phyloP scores from a whole-genome alignment of 805 yeast species.

The Candida lessepsii region DNA sequence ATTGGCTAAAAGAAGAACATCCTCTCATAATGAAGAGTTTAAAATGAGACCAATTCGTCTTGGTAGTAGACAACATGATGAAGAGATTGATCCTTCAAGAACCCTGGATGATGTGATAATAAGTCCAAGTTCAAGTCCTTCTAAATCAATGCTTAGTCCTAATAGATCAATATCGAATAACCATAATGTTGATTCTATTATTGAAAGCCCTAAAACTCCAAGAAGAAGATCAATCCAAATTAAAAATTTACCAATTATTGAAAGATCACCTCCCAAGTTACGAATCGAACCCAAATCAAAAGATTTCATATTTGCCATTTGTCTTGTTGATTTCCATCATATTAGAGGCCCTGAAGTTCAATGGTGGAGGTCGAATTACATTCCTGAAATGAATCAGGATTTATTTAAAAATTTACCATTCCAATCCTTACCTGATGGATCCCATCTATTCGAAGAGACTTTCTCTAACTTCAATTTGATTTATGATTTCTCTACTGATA shows the following conservation, averaged over 20 bases:
- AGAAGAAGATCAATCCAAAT: slow-evolving; percentile 31
- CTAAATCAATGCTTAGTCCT: background rate
- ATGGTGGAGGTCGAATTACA: slow-evolving; percentile 65
- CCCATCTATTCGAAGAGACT: slow-evolving; percentile 90
- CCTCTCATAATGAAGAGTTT: slow-evolving; percentile 10
- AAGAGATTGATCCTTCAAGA: background rate
- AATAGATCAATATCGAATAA: background rate
- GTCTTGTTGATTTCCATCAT: slow-evolving; percentile 92
- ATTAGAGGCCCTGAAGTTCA: slow-evolving; percentile 91
- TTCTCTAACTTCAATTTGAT: slow-evolving; percentile 85
- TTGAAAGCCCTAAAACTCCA: slow-evolving; percentile 13
- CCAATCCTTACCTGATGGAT: slow-evolving; percentile 95
- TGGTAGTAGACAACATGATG: slow-evolving; percentile 9
- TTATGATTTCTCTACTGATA: slow-evolving; percentile 54
- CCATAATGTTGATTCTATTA: no score
- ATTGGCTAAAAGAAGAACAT: slow-evolving; percentile 24
- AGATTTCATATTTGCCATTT: slow-evolving; percentile 70
- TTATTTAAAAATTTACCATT: slow-evolving; percentile 89
- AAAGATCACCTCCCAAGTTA: slow-evolving; percentile 12
- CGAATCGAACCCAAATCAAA: slow-evolving; percentile 13
- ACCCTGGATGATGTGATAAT: background rate
- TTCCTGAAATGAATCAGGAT: slow-evolving; percentile 28
- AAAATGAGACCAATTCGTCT: slow-evolving; percentile 16
- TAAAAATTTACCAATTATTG: slow-evolving; percentile 36
- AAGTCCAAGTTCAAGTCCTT: background rate